phyloP scores from a whole-genome alignment of 2,329 filamentous ascomycete genomes.

The Berkeleyomyces rouxiae region DNA sequence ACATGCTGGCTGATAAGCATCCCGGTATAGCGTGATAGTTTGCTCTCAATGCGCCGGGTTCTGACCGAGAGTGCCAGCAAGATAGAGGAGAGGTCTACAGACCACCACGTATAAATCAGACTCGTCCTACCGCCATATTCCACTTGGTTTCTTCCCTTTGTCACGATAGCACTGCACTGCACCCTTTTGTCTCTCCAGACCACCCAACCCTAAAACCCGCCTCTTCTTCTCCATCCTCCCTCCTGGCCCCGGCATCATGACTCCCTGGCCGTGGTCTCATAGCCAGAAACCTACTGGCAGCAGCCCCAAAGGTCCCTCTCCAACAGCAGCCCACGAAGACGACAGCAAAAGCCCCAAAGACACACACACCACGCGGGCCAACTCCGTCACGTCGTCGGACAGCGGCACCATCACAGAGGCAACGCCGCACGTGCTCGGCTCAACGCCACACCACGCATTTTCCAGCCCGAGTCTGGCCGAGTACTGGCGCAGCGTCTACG shows the following conservation, averaged over 20 bases:
- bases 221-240: background rate
- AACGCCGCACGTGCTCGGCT: slow-evolving; percentile 10
- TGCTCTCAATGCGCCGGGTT: background rate
- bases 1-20: background rate
- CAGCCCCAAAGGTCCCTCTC: background rate
- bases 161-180: background rate
- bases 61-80: background rate
- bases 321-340: background rate
- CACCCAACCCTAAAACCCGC: background rate
- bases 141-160: no score
- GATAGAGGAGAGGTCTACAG: background rate
- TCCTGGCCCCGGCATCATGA: background rate
- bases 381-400: background rate
- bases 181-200: no score
- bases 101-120: background rate
- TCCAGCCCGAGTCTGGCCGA: slow-evolving; percentile 33
- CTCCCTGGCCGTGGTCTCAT: background rate
- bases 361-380: slow-evolving; percentile 1
- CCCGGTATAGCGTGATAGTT: background rate
- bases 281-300: background rate
- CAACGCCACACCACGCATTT: slow-evolving; percentile 29
- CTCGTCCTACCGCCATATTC: background rate
- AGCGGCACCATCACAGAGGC: slow-evolving; percentile 19
- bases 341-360: background rate
- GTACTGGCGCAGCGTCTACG: slow-evolving; percentile 37